phyloP scores from a whole-genome alignment of 129 eudicot genomes.

The Lactuca sativa region DNA sequence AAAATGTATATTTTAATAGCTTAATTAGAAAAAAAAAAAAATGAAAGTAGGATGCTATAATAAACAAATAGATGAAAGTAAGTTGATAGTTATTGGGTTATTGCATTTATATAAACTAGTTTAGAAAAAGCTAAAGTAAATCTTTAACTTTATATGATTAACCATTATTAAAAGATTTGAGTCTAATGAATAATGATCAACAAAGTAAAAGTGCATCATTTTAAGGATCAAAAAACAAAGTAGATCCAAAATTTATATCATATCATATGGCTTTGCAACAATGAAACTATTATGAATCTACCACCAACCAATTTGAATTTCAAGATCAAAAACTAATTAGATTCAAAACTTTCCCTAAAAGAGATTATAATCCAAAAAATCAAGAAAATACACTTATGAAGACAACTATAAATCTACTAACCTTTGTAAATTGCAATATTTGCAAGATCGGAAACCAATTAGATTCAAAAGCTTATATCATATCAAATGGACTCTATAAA shows the following conservation, averaged over 20 bases:
- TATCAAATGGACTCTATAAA: neutral
- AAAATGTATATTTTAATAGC: too few species aligned
- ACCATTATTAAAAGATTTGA: neutral
- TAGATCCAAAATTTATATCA: constrained; percentile 10
- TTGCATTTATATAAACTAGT: neutral
- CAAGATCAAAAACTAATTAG: constrained; percentile 12
- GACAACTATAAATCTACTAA: constrained; percentile 40
- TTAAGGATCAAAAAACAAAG: neutral
- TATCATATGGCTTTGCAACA: neutral
- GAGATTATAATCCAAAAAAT: neutral
- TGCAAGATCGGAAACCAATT: constrained; percentile 19
- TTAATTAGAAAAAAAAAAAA: too few species aligned
- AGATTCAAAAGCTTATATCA: neutral
- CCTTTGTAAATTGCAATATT: neutral
- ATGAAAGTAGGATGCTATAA: neutral
- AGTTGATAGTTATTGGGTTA: neutral
- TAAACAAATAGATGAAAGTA: neutral
- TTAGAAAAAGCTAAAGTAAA: neutral
- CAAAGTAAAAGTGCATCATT: neutral
- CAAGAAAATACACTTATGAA: constrained; percentile 14
- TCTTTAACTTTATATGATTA: neutral
- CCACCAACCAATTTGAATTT: constrained; percentile 31
- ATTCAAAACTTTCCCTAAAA: constrained; percentile 6
- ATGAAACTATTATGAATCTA: constrained; percentile 14
- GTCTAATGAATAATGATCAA: neutral